These are phyloP conservation scores for Plantago coronopus DNA, from an alignment of 305 asterid species.

Conservation along the genomic window DNA sequence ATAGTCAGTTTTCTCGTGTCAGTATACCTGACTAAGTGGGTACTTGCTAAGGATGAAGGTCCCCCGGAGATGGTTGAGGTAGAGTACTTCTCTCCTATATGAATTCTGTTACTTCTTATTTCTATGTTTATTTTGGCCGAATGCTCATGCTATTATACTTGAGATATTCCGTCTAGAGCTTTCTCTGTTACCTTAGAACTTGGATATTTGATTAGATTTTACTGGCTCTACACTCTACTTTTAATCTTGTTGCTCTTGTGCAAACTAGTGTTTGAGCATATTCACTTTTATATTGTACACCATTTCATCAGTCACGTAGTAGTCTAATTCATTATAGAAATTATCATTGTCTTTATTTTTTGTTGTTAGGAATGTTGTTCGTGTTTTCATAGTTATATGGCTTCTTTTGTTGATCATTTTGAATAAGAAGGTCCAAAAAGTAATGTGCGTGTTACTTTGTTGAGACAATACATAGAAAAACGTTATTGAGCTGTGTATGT, in stretches of 20 bases:
- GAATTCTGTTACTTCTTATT: neutral
- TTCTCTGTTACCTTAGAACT: too few species aligned
- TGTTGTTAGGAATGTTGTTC: too few species aligned
- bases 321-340: neutral
- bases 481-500: too few species aligned
- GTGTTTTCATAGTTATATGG: too few species aligned
- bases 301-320: neutral
- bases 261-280: neutral
- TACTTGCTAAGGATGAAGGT: constrained; percentile 94
- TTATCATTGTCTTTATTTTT: neutral
- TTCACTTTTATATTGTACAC: neutral
- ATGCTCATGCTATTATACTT: too few species aligned
- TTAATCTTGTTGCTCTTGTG: neutral
- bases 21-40: constrained; percentile 86
- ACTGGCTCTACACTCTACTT: too few species aligned
- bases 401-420: too few species aligned
- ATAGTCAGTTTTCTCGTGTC: constrained; percentile 71
- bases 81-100: constrained; percentile 9
- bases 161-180: too few species aligned
- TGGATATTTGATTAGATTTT: too few species aligned
- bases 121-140: neutral
- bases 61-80: constrained; percentile 99
- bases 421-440: too few species aligned
- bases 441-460: too few species aligned
- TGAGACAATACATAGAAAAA: too few species aligned